Evolutionary conservation across 2,329 filamentous ascomycete genomes (phyloP).

Genomic region (Hymenoscyphus scutula): DNA sequence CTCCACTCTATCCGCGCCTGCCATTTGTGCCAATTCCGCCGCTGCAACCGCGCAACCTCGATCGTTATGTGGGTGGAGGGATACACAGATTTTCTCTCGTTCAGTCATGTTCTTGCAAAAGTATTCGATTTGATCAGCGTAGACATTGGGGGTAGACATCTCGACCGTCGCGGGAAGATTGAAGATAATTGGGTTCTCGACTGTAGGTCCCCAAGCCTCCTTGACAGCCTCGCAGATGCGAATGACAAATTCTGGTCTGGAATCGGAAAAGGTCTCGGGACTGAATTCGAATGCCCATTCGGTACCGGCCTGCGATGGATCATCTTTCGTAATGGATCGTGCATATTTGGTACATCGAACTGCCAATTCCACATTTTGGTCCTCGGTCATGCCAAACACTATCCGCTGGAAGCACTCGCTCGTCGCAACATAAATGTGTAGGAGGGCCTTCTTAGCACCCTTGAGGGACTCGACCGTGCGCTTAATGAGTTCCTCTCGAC

Average conservation of each 20-base stretch:
- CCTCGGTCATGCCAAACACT: slow-evolving; percentile 83
- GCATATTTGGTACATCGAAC: slow-evolving; percentile 84
- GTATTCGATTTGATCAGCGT: slow-evolving; percentile 94
- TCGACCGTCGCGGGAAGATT: slow-evolving; percentile 96
- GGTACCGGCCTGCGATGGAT: slow-evolving; percentile 55
- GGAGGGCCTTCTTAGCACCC: slow-evolving; percentile 88
- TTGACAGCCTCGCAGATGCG: slow-evolving; percentile 90
- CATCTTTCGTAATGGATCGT: slow-evolving; percentile 82
- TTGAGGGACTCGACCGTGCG: slow-evolving; percentile 84
- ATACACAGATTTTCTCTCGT: slow-evolving; percentile 83
- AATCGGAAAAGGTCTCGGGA: slow-evolving; percentile 89
- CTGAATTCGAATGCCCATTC: slow-evolving; percentile 81
- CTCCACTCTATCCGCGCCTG: slow-evolving; percentile 89
- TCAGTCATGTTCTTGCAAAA: slow-evolving; percentile 85
- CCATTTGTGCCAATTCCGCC: slow-evolving; percentile 93
- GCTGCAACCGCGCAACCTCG: slow-evolving; percentile 86
- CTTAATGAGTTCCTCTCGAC: slow-evolving; percentile 84
- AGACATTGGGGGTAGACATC: slow-evolving; percentile 90
- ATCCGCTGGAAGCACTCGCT: slow-evolving; percentile 93
- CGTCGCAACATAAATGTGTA: slow-evolving; percentile 95
- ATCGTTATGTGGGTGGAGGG: slow-evolving; percentile 93
- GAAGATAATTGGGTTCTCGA: slow-evolving; percentile 84
- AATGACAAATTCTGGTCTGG: slow-evolving; percentile 77
- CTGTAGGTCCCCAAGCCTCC: slow-evolving; percentile 82
- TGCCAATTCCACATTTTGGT: slow-evolving; percentile 77